Base-by-base conservation (phyloP, 257 asterid species). In the Henckelia pumila region DNA sequence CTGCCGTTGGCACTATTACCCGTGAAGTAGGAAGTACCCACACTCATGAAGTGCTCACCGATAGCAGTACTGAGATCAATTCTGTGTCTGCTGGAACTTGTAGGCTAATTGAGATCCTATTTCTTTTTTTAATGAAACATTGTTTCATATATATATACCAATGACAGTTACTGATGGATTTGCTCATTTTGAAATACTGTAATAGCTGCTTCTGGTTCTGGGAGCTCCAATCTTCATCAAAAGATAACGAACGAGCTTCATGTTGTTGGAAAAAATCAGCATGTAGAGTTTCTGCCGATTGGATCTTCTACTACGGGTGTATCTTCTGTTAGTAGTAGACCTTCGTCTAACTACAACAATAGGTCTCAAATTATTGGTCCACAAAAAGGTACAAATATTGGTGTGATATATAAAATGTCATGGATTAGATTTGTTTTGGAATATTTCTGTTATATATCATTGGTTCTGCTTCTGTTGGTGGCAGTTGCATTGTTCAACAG, bases 271-370 rank as follows among this genome's bases (percentile, higher is more conserved):
- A 85, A 86, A 82, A 81, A 77, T 82, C 85, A 79, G 67, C 86
- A 37, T 49, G 60, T 58, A 40, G 95, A 86, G 70, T 59, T 83
- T 73, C 69, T 67, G 14, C 90, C 76, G 66, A 66, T 64, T 74
- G 62, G 81, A 50, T 66, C 91, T 58, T 82, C 85, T 67, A 66
- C 73, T 73, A 78, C 50, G 59, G 63, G 80, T 30, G 78, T 77
- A 72, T 78, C 92, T 69, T 64, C 94, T 61, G 72, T 72, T 71
- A 80, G 90, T 72, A 80, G 88, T 72, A 73, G 94, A 83, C 94
- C 95, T 32, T 80, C 96, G 17, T 91, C 95, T 59, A 87, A 80
- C 65, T 85, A 81, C 82, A 85, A 76, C 83, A 84, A 79, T 77
- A 80, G 88, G 52, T 76, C 88, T 61, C 96, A 84, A 76, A 88